Conservation (phyloP, 2,329 filamentous ascomycete genomes). For the Fusarium nematophilum region DNA sequence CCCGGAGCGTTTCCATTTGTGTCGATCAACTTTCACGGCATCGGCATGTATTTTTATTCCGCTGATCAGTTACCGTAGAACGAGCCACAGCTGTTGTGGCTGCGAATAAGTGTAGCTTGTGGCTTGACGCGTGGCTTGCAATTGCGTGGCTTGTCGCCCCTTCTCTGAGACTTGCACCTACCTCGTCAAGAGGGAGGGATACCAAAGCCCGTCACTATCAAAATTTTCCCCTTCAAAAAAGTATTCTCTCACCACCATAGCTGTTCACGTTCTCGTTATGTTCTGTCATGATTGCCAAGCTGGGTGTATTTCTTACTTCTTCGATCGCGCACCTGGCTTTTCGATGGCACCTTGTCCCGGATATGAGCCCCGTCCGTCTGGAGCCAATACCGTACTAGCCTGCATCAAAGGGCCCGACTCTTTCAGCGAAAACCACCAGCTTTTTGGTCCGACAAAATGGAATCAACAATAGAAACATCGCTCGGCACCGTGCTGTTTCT, state of each 20-base stretch:
- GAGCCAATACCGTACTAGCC: no score
- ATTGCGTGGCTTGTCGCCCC: constrained; percentile 30
- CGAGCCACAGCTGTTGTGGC: constrained; percentile 10
- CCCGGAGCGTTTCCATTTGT: constrained; percentile 4
- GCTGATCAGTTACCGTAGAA: constrained; percentile 37
- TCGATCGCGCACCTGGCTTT: constrained; percentile 3
- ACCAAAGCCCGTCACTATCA: background rate
- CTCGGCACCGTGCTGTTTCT: background rate
- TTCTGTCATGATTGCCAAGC: background rate
- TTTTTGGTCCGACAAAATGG: constrained; percentile 5
- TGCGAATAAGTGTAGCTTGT: no score
- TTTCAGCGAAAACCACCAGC: constrained; percentile 15
- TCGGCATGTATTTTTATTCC: constrained; percentile 23
- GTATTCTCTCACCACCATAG: background rate
- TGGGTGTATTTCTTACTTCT: constrained; percentile 10
- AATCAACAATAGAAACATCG: background rate
- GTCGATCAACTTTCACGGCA: constrained; percentile 5
- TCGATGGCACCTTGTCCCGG: constrained; percentile 12
- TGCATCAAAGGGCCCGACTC: constrained; percentile 12
- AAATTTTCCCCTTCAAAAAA: background rate
- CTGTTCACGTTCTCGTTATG: background rate
- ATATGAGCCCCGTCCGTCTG: no score
- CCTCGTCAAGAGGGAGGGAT: background rate
- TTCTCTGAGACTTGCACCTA: background rate
- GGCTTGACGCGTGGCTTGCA: constrained; percentile 19